phyloP scores from a whole-genome alignment of 768 basidiomycete genomes.

The Erythrobasidium yunnanense region DNA sequence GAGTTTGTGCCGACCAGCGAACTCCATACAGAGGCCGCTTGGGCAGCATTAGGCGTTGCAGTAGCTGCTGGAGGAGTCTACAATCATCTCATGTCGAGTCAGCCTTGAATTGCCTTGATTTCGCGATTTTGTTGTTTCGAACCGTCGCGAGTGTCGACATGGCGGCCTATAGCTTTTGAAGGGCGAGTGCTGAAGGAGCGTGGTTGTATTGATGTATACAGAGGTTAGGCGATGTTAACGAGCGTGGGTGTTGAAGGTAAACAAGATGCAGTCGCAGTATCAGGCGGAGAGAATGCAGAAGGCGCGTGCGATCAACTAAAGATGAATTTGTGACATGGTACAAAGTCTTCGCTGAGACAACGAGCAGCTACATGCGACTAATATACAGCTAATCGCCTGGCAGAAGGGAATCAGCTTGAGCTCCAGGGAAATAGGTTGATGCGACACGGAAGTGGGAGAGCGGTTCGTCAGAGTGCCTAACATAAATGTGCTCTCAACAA shows the following conservation, averaged over 20 bases:
- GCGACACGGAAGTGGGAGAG: neutral
- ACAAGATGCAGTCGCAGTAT: too few relatives aligned
- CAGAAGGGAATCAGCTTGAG: neutral
- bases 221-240: too few relatives aligned
- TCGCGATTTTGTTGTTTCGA: too few relatives aligned
- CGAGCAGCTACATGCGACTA: too few relatives aligned
- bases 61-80: constrained; percentile 10
- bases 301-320: neutral
- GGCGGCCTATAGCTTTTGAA: too few relatives aligned
- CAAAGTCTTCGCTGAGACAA: neutral
- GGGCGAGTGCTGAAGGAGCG: too few relatives aligned
- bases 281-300: too few relatives aligned
- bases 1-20: constrained; percentile 5
- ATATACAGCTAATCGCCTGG: neutral
- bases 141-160: too few relatives aligned
- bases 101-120: neutral
- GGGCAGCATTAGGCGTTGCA: neutral
- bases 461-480: constrained; percentile 10
- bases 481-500: constrained; percentile 20
- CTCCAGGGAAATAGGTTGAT: neutral
- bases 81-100: neutral
- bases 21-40: neutral
- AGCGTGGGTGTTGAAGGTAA: too few relatives aligned
- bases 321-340: neutral
- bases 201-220: too few relatives aligned